phyloP scores from a whole-genome alignment of 345 rosid genomes.

The Arabidopsis thaliana region DNA sequence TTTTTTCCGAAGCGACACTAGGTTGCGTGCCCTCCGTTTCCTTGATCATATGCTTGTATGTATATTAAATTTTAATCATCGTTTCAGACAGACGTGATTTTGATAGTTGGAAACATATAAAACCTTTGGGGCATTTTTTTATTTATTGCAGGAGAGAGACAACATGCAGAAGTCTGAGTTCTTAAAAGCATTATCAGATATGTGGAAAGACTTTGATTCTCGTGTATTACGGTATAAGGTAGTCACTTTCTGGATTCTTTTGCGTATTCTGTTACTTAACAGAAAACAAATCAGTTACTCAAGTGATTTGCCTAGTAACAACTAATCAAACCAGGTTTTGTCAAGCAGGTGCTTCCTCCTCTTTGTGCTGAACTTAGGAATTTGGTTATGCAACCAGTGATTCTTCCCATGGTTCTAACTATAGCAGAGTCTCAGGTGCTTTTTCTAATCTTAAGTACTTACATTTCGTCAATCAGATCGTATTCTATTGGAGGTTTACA shows the following conservation, averaged over 20 bases:
- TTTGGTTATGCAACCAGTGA: slow-evolving; percentile 93
- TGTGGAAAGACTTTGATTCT: slow-evolving; percentile 98
- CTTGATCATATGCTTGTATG: slow-evolving; percentile 99
- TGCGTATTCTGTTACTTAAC: not conserved
- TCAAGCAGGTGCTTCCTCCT: slow-evolving; percentile 89
- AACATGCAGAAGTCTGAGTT: slow-evolving; percentile 98
- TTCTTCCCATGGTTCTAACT: slow-evolving; percentile 95
- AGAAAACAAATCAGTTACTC: slow-evolving; percentile 35
- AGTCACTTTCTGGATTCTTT: slow-evolving; percentile 24
- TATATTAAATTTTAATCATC: slow-evolving; percentile 20
- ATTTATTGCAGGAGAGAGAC: slow-evolving; percentile 77
- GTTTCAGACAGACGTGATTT: slow-evolving; percentile 12
- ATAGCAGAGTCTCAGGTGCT: slow-evolving; percentile 96
- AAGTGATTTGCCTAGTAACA: slow-evolving; percentile 23
- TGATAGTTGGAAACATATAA: slow-evolving; percentile 4
- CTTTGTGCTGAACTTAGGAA: slow-evolving; percentile 98
- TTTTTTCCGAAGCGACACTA: slow-evolving; percentile 90
- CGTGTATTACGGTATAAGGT: slow-evolving; percentile 98
- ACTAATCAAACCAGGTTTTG: slow-evolving; percentile 73
- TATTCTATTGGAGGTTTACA: slow-evolving; percentile 13
- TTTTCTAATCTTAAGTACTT: slow-evolving; percentile 21
- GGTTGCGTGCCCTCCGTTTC: slow-evolving; percentile 98
- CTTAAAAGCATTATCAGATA: slow-evolving; percentile 87
- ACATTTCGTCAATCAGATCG: slow-evolving; percentile 8
- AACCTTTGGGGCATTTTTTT: slow-evolving; percentile 16